Base-by-base conservation (phyloP, 805 yeast genomes). In the Barnettozyma botsteinii region DNA sequence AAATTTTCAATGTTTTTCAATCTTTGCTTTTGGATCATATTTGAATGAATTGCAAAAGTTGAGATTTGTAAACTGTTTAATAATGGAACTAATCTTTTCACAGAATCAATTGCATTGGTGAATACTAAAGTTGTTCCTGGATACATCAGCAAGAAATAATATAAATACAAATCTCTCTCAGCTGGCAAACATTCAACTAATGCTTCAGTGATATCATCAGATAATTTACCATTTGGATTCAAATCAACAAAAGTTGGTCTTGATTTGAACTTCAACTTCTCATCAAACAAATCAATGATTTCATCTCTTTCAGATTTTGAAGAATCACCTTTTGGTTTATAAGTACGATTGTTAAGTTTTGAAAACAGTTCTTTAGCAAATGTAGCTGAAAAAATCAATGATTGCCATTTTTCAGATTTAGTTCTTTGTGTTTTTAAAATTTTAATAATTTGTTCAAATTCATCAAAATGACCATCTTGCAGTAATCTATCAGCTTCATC, bases 401-500 rank as follows among this genome's bases (percentile, higher is more conserved):
- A 85, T 64, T 93, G 98, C 72, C 88, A 75, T 41, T 56, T 61
- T 4, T 42, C 52, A 47, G 68, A 70, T 43, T 59, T 66, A 15
- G 68, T 73, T 61, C 81, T 72, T 52, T 60, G 66, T 61, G 67
- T 71, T 19, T 64, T 63, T 42, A 93, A 60, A 13, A 83, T 60
- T 40, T 82, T 86, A 45, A 91, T 64, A 43, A 86, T 82, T 53
- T 79, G 82, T 50, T 83, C 94, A 48, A 93, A 75, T 59, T 93
- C 98, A 44, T 86, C 94, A 57, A 91, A 93, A 62, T 89, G 98
- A 3, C 98, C 97, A 55, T 89, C 96, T 61, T 91, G 96, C 37
- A 93, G 69, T 47, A 93, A 66, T 60, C 98, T 72, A 67, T 93
- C 98, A 11, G 98, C 98, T 61, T 93, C 98, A 68, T 93, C 98